Evolutionary conservation across 176 grass and related monocot species (phyloP), one percentile per base, ranked within the genome.

Genomic region (Hyparrhenia diplandra): DNA sequence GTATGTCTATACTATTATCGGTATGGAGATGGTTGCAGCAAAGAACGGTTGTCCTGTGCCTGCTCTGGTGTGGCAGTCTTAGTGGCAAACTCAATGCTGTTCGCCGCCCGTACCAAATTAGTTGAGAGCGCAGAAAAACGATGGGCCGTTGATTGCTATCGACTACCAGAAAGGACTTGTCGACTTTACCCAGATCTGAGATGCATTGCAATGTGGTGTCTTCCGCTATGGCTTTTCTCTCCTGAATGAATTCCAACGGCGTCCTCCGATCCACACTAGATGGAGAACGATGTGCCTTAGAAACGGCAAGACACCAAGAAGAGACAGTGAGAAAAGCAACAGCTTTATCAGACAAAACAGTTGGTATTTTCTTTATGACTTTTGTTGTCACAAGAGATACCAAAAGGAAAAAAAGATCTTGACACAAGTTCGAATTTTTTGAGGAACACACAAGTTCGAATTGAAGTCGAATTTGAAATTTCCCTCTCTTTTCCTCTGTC

Each of bases 301-400:
- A 61, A 78, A 36, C 10, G 7, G 45, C 25, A n/a, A 49, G n/a
- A n/a, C n/a, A n/a, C n/a, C 25, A 29, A 8, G 12, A 32, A 55
- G 20, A 55, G 52, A 16, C 4, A 47, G 39, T 45, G 41, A 14
- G 52, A 65, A 35, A 31, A 10, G 31, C 43, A 35, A 17, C 73
- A 61, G 75, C 58, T 79, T 79, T 64, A 74, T 68, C 16, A 40
- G 69, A 61, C 36, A 74, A 28, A 61, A 61, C 34, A 60, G 14
- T 69, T 37, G 52, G 52, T 57, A 23, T 57, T 57, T 57, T 57
- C 21, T 10, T 28, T 7, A 13, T 45, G 34, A 28, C 21, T 58
- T 16, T 6, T 62, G 17, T 24, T 64, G n/a, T 31, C 49, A 52
- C 6, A 37, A 47, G 37, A 69, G 1, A 32, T 42, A 66, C 41